These are phyloP conservation scores for Phoma herbarum DNA, from an alignment of 2,329 filamentous ascomycete genomes.

Conservation along the genomic window DNA sequence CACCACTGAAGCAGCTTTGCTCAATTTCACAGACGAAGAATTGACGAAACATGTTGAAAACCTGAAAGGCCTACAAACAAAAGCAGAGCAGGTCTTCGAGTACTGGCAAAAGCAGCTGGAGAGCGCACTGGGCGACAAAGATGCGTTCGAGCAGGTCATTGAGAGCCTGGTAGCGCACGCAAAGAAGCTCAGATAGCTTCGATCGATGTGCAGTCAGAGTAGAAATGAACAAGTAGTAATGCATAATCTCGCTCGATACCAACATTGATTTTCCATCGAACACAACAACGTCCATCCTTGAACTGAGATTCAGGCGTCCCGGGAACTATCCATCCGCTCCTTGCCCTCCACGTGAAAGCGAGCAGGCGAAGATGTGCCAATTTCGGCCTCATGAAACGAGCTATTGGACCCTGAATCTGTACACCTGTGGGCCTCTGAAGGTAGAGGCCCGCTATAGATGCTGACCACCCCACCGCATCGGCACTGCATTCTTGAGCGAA, in stretches of 20 bases:
- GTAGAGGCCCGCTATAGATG: background rate
- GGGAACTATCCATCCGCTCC: conserved; percentile 10
- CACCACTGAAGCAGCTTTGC: conserved; percentile 83
- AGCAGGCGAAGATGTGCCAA: conserved; percentile 3
- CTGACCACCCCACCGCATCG: background rate
- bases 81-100: conserved; percentile 79
- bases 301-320: conserved; percentile 3
- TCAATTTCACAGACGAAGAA: conserved; percentile 80
- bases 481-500: background rate
- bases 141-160: conserved; percentile 95
- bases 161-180: conserved; percentile 95
- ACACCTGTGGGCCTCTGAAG: background rate
- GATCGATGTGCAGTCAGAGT: background rate
- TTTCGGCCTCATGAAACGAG: conserved; percentile 16
- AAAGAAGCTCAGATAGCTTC: conserved; percentile 75
- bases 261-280: background rate
- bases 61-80: conserved; percentile 73
- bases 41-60: conserved; percentile 74
- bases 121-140: conserved; percentile 87
- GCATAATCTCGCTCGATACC: conserved; percentile 6
- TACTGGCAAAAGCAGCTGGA: conserved; percentile 90
- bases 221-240: conserved; percentile 48
- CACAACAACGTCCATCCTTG: conserved; percentile 1
- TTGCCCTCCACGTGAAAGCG: conserved; percentile 12
- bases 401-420: conserved; percentile 20